phyloP scores from a whole-genome alignment of 2,329 filamentous ascomycete genomes.

The Bipolaris cookei region DNA sequence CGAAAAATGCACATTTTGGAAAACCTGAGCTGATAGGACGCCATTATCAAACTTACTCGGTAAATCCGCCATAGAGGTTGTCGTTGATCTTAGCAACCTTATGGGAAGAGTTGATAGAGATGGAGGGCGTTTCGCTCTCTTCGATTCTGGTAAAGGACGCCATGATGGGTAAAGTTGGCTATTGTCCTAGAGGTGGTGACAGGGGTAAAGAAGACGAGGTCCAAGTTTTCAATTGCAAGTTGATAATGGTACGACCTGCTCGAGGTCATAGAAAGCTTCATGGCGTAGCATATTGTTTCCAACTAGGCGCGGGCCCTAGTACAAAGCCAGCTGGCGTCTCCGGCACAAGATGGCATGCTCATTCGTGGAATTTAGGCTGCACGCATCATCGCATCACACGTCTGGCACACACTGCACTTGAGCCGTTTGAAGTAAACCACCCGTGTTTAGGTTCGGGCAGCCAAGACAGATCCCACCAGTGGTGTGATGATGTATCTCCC shows the following conservation, averaged over 20 bases:
- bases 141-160: slow-evolving; percentile 73
- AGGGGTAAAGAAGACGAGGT: neutral
- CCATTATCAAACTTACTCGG: slow-evolving; percentile 64
- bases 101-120: slow-evolving; percentile 69
- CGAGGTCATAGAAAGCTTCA: slow-evolving; percentile 20
- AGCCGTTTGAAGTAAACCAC: slow-evolving; percentile 2
- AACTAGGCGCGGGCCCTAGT: slow-evolving; percentile 14
- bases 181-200: neutral
- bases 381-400: neutral
- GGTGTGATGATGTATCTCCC: neutral
- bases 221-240: neutral
- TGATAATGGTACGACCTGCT: slow-evolving; percentile 12
- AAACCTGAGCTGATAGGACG: neutral
- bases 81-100: slow-evolving; percentile 76
- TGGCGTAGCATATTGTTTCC: slow-evolving; percentile 11
- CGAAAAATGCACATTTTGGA: slow-evolving; percentile 1
- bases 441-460: slow-evolving; percentile 1
- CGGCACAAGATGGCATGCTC: neutral
- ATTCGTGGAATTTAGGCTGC: slow-evolving; percentile 14
- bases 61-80: slow-evolving; percentile 84
- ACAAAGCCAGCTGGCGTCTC: slow-evolving; percentile 10
- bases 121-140: slow-evolving; percentile 66
- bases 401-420: slow-evolving; percentile 4
- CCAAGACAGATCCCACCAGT: slow-evolving; percentile 19
- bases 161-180: slow-evolving; percentile 56